These are phyloP conservation scores for Sedum album DNA, from an alignment of 164 flowering plant genomes.

Conservation along the genomic window DNA sequence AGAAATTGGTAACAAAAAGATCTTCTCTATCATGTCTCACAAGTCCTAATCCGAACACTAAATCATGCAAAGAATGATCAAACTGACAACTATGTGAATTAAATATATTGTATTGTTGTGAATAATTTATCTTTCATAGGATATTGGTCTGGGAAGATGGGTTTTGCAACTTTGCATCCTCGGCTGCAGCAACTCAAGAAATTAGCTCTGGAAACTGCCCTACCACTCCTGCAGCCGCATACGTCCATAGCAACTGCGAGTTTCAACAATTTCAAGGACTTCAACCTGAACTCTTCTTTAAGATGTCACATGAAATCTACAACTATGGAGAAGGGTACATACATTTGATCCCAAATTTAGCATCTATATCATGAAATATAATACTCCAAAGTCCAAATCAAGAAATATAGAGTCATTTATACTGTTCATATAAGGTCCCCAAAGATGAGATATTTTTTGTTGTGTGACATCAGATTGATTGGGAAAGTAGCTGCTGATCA, in stretches of 20 bases:
- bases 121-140: conserved; percentile 29
- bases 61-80: conserved; percentile 5
- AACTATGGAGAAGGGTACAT: conserved; percentile 92
- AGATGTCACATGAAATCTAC: conserved; percentile 99
- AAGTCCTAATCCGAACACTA: background rate
- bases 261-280: conserved; percentile 66
- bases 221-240: conserved; percentile 23
- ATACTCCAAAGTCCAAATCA: no score
- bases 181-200: conserved; percentile 49
- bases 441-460: background rate
- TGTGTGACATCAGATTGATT: conserved; percentile 44
- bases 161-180: conserved; percentile 88
- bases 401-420: no score
- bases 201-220: conserved; percentile 31
- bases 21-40: background rate
- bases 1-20: conserved; percentile 67
- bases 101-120: conserved; percentile 2
- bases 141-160: conserved; percentile 98
- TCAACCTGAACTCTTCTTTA: conserved; percentile 94
- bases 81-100: background rate
- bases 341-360: background rate
- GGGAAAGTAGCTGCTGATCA: conserved; percentile 97
- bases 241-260: conserved; percentile 32
- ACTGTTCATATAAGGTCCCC: no score
- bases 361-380: conserved; percentile 2